Conservation (phyloP, 345 rosid genomes). For the Citrus reticulata region DNA sequence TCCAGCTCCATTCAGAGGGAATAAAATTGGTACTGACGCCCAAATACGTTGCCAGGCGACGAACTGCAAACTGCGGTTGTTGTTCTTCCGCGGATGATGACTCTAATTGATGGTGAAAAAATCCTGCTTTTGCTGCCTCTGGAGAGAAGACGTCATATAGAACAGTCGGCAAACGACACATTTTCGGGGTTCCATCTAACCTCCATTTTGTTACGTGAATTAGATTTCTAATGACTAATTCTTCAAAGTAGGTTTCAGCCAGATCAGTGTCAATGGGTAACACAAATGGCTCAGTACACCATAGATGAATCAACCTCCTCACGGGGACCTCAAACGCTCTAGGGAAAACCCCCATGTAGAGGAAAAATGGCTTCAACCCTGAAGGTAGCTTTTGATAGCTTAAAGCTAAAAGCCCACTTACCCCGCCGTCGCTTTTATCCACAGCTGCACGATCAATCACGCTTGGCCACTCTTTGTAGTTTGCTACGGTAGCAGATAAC, state of each 20-base stretch:
- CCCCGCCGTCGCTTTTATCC: too few relatives aligned
- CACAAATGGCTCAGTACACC: conserved; percentile 39
- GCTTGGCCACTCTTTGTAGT: background rate
- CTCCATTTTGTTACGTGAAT: conserved; percentile 32
- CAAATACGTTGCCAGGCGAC: conserved; percentile 15
- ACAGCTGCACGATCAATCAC: background rate
- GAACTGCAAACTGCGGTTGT: background rate
- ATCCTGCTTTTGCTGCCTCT: conserved; percentile 1
- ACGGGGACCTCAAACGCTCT: conserved; percentile 26
- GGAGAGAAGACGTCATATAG: conserved; percentile 15
- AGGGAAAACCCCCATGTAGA: conserved; percentile 34
- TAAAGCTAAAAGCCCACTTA: background rate
- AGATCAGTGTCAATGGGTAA: background rate
- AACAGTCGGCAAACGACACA: conserved; percentile 3
- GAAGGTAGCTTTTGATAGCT: conserved; percentile 22
- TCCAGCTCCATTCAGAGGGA: background rate
- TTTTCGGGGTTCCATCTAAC: conserved; percentile 33
- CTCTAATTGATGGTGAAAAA: conserved; percentile 2
- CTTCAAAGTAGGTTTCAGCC: conserved; percentile 14
- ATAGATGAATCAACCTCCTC: conserved; percentile 32
- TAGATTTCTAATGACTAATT: background rate
- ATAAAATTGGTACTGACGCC: background rate
- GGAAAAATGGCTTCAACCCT: conserved; percentile 21
- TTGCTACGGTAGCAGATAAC: background rate
- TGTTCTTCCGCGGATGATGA: background rate